Percentiles rank a stretch among this genome's conserved stretches.
Conservation (phyloP, 176 grass and related monocot species). For the Chloris gayana region DNA sequence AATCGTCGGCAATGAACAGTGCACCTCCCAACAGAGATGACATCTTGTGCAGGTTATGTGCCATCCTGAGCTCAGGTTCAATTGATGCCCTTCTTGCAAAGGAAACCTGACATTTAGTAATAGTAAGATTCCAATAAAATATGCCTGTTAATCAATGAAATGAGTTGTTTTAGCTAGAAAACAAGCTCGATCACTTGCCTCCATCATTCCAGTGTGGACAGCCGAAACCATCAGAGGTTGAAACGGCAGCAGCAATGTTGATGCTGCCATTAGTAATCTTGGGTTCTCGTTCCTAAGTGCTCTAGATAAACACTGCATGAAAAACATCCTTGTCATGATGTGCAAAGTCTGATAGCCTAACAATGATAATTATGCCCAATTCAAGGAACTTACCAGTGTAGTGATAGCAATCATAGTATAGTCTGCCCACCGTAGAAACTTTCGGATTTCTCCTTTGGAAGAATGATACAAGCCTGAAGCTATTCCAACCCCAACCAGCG, state of each 20-base stretch:
- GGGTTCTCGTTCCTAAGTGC: constrained; percentile 83
- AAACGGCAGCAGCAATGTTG: constrained; percentile 84
- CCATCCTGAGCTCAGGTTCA: constrained; percentile 78
- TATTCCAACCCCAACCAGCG: constrained; percentile 81
- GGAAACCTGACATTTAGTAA: constrained; percentile 50
- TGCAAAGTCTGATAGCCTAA: not conserved
- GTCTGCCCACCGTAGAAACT: constrained; percentile 81
- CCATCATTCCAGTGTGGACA: constrained; percentile 93
- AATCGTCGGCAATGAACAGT: constrained; percentile 83
- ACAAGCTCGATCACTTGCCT: constrained; percentile 53
- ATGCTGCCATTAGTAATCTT: constrained; percentile 74
- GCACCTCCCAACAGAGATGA: constrained; percentile 83
- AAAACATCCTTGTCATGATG: not conserved
- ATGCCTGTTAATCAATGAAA: not conserved
- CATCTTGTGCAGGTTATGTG: constrained; percentile 90
- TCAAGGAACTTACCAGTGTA: constrained; percentile 56
- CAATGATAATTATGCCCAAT: not conserved
- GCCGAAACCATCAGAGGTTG: constrained; percentile 93
- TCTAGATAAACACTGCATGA: constrained; percentile 75
- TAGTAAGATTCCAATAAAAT: not conserved
- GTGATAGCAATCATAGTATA: constrained; percentile 92
- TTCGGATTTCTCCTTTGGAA: constrained; percentile 70
- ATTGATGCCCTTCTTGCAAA: constrained; percentile 80
- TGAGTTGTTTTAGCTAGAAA: not conserved
- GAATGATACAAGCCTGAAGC: constrained; percentile 87